phyloP scores from a whole-genome alignment of 345 rosid genomes.

The Geranium rotundifolium region DNA sequence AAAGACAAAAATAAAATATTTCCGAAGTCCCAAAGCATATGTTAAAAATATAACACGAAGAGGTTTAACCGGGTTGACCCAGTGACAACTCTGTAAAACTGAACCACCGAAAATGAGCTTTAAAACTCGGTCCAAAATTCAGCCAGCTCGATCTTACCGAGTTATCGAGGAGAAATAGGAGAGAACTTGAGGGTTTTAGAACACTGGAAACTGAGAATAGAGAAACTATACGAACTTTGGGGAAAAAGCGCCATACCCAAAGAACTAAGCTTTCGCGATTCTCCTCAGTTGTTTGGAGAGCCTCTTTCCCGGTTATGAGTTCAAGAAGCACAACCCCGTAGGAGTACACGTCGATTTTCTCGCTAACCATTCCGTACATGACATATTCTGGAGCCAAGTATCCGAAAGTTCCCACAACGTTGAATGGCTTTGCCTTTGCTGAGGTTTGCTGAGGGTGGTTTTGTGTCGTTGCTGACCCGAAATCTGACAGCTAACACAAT shows the following conservation, averaged over 20 bases:
- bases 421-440: slow-evolving; percentile 11
- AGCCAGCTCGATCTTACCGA: too few species aligned
- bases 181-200: too few species aligned
- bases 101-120: too few species aligned
- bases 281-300: not conserved
- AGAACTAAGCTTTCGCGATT: not conserved
- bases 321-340: slow-evolving; percentile 41
- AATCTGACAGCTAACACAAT: slow-evolving; percentile 13
- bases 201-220: too few species aligned
- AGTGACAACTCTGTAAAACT: too few species aligned
- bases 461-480: slow-evolving; percentile 18
- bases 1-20: too few species aligned
- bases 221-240: too few species aligned
- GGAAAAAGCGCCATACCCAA: not conserved
- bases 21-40: too few species aligned
- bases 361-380: slow-evolving; percentile 33
- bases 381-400: slow-evolving; percentile 34
- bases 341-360: slow-evolving; percentile 34
- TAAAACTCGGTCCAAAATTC: too few species aligned
- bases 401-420: slow-evolving; percentile 24
- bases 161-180: too few species aligned
- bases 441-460: slow-evolving; percentile 16
- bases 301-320: slow-evolving; percentile 11
- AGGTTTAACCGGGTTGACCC: too few species aligned
- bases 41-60: too few species aligned